Evolutionary conservation across 345 rosid species (phyloP).

Genomic region (Erucastrum elatum): DNA sequence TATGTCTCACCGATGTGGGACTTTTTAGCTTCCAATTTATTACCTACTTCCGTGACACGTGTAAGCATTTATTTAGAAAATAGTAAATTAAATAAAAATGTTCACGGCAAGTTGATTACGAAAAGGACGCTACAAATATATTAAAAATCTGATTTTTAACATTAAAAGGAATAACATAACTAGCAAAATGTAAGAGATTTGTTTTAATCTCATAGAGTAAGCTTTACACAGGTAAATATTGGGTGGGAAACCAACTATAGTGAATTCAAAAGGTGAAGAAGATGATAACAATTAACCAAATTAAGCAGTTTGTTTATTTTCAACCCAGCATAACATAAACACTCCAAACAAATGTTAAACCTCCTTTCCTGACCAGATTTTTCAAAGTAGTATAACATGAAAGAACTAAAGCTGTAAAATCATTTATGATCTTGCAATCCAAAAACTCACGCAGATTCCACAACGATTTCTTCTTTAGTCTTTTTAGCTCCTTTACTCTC

Average conservation of each 20-base stretch:
- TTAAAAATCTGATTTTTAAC: neutral
- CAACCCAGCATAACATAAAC: slow-evolving; percentile 15
- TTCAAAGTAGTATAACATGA: neutral
- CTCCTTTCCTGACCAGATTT: neutral
- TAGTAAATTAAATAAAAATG: neutral
- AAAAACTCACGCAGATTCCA: slow-evolving; percentile 39
- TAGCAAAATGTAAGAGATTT: neutral
- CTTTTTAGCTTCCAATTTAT: neutral
- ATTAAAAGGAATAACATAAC: neutral
- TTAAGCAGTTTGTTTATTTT: neutral
- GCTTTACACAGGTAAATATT: neutral
- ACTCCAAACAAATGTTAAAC: slow-evolving; percentile 10
- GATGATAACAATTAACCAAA: neutral
- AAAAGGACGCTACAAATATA: neutral
- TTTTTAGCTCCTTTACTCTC: neutral
- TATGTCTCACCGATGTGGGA: neutral
- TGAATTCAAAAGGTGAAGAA: neutral
- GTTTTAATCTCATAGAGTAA: neutral
- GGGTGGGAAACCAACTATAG: neutral
- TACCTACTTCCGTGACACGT: neutral
- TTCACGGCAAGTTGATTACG: neutral
- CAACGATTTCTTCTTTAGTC: slow-evolving; percentile 14
- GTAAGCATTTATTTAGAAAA: neutral
- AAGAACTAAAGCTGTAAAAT: slow-evolving; percentile 22
- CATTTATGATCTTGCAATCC: slow-evolving; percentile 26